Evolutionary conservation across 192 early-diverging fungal species (phyloP).

Genomic region (Coemansia nantahalensis): DNA sequence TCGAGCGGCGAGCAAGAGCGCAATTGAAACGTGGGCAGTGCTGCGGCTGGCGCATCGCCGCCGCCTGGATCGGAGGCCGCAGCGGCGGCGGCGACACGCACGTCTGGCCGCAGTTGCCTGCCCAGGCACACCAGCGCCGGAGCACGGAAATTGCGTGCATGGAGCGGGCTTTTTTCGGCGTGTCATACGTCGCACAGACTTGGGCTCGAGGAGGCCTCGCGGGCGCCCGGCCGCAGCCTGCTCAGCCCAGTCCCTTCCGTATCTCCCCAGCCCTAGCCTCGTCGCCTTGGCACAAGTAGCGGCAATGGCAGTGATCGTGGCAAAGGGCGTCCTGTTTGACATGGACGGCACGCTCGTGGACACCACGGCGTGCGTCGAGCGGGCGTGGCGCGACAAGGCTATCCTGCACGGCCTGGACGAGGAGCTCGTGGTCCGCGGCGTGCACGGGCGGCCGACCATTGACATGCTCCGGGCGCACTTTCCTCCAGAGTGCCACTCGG

Average conservation of each 20-base stretch:
- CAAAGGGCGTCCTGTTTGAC: slow-evolving; percentile 41
- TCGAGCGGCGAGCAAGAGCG: no score
- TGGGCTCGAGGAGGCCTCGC: no score
- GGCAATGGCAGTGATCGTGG: slow-evolving; percentile 12
- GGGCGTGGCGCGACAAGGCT: slow-evolving; percentile 22
- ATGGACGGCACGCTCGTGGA: slow-evolving; percentile 49
- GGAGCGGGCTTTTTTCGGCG: no score
- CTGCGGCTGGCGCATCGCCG: no score
- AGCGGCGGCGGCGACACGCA: no score
- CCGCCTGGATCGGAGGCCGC: no score
- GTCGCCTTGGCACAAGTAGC: neutral
- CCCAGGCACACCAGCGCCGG: no score
- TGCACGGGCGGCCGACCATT: slow-evolving; percentile 31
- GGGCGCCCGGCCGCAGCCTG: no score
- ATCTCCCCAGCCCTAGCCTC: neutral
- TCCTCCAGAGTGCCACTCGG: slow-evolving; percentile 16
- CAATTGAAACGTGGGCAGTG: no score
- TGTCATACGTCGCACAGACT: no score
- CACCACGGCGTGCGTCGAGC: slow-evolving; percentile 33
- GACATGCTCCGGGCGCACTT: slow-evolving; percentile 31
- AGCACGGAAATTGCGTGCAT: no score
- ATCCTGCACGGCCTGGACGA: slow-evolving; percentile 18
- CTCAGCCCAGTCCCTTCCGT: neutral
- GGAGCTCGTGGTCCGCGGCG: slow-evolving; percentile 5
- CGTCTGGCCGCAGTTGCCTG: no score